These are phyloP conservation scores for Saturnispora sekii DNA, from an alignment of 805 yeast genomes.

Conservation along the genomic window DNA sequence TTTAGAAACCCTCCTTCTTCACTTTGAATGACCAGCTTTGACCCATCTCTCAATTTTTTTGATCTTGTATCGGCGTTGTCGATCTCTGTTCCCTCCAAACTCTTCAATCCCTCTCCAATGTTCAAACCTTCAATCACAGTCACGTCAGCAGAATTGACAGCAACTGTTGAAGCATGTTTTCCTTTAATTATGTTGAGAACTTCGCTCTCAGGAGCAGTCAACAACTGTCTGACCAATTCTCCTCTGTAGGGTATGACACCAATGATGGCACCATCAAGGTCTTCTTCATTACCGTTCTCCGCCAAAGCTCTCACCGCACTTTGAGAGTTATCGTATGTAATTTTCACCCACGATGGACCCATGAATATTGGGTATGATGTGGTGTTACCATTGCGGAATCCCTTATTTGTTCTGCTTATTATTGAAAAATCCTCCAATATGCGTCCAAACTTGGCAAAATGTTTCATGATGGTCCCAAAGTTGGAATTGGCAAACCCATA, in stretches of 20 bases:
- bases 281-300: constrained; percentile 68
- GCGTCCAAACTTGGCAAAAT: constrained; percentile 12
- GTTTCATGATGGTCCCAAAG: constrained; percentile 2
- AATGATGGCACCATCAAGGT: constrained; percentile 38
- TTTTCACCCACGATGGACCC: constrained; percentile 86
- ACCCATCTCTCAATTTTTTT: constrained; percentile 9
- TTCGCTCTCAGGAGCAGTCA: constrained; percentile 27
- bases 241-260: constrained; percentile 66
- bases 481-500: constrained; percentile 25
- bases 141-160: background rate
- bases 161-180: background rate
- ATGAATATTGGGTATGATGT: constrained; percentile 53
- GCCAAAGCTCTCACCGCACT: constrained; percentile 77
- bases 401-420: background rate
- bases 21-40: constrained; percentile 7
- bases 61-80: background rate
- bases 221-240: constrained; percentile 49
- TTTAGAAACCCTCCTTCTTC: background rate
- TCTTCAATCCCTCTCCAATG: constrained; percentile 8
- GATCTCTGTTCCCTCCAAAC: constrained; percentile 12
- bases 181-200: constrained; percentile 18
- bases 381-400: background rate
- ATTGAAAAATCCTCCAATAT: constrained; percentile 11
- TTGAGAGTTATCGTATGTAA: constrained; percentile 68
- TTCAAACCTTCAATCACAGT: background rate